These are phyloP conservation scores for Termitomyces sp. DNA, from an alignment of 768 basidiomycete species.

Conservation along the genomic window DNA sequence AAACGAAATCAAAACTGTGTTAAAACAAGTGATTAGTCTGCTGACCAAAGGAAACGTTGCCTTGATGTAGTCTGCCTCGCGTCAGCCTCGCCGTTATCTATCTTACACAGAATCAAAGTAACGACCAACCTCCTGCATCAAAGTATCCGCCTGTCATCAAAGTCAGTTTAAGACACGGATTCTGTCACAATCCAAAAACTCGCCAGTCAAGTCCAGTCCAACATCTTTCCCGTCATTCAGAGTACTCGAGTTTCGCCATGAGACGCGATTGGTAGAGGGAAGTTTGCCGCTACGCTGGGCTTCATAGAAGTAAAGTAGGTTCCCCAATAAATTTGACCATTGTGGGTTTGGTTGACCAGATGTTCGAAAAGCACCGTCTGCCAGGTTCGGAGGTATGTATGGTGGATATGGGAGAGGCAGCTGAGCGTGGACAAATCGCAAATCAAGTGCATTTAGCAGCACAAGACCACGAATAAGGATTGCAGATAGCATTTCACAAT, in stretches of 20 bases:
- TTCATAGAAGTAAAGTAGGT: constrained; percentile 85
- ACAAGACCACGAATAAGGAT: constrained; percentile 15
- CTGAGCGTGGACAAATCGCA: constrained; percentile 41
- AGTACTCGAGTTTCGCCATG: constrained; percentile 84
- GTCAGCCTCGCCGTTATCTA: neutral
- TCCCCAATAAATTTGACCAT: constrained; percentile 80
- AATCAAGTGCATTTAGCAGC: constrained; percentile 14
- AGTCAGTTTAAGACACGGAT: neutral
- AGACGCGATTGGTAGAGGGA: constrained; percentile 61
- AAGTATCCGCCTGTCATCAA: constrained; percentile 62
- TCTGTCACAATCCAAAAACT: constrained; percentile 3
- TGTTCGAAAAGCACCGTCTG: constrained; percentile 49
- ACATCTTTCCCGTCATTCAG: constrained; percentile 72
- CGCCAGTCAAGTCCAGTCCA: constrained; percentile 68
- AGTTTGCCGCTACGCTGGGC: constrained; percentile 82
- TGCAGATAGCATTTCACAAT: constrained; percentile 13
- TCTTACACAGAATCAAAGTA: neutral
- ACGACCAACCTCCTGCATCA: constrained; percentile 76
- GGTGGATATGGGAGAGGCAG: constrained; percentile 59
- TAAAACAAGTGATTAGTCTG: neutral
- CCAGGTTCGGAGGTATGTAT: constrained; percentile 56
- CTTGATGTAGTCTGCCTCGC: constrained; percentile 73
- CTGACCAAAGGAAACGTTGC: constrained; percentile 78
- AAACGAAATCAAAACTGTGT: constrained; percentile 3
- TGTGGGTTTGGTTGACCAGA: constrained; percentile 58